Conservation (phyloP, 129 eudicot genomes). For the Lactuca sativa region DNA sequence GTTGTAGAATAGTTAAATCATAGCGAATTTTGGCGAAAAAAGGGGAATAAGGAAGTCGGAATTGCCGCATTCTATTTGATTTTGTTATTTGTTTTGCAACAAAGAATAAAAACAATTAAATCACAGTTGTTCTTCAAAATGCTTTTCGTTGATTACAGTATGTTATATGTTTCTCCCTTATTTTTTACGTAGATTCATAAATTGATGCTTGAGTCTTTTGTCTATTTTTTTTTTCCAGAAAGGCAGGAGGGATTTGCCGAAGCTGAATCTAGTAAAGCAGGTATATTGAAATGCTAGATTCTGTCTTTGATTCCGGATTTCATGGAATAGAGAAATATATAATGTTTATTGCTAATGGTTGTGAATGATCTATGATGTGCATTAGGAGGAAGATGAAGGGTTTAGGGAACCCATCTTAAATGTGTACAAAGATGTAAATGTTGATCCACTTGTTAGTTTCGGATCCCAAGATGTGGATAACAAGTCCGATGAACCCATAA, state of each 20-base stretch:
- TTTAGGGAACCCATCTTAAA: slow-evolving; percentile 55
- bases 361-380: background rate
- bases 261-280: slow-evolving; percentile 57
- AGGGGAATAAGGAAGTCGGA: background rate
- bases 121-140: background rate
- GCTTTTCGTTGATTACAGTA: slow-evolving; percentile 6
- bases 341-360: background rate
- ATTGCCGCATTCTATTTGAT: slow-evolving; percentile 3
- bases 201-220: background rate
- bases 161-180: background rate
- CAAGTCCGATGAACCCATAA: slow-evolving; percentile 26
- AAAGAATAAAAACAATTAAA: background rate
- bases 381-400: slow-evolving; percentile 55
- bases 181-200: slow-evolving; percentile 1
- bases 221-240: slow-evolving; percentile 43
- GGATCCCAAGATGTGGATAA: slow-evolving; percentile 28
- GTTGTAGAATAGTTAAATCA: background rate
- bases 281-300: slow-evolving; percentile 29
- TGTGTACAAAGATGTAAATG: slow-evolving; percentile 63
- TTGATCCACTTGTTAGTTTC: slow-evolving; percentile 26
- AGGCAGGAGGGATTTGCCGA: slow-evolving; percentile 60
- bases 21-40: background rate
- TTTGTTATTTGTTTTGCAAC: background rate
- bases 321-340: background rate
- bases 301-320: background rate